Base-by-base conservation (phyloP, 2,329 filamentous ascomycete species). In the Venturia carpophila region DNA sequence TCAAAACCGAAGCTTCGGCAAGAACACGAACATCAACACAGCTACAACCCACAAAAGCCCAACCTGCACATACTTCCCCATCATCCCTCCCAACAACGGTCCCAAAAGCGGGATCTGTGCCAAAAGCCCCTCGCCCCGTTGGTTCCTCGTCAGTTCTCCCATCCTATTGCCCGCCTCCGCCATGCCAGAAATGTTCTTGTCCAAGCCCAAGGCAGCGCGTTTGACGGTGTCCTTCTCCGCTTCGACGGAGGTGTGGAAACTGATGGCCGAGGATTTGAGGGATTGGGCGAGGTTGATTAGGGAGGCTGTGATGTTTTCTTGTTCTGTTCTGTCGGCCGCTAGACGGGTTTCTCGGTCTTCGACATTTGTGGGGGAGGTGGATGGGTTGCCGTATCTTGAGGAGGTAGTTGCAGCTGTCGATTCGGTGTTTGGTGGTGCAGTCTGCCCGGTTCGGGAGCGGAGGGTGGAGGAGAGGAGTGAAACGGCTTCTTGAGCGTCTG, bases 111-210 rank as follows among this genome's bases (percentile, higher is more conserved):
- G 52, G 13, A 58, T 58, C 52, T 58, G 52, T 58, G 52, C 52
- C 52, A 91, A 89, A 89, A 95, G 0, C 92, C 92, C 73, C 88
- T 87, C 3, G 92, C 92, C 78, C 97, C 93, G 19, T 88, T 91
- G 86, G 96, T 91, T 63, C 83, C 83, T 69, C 85, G 52, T 81
- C 73, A 97, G 75, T 71, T 84, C 82, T 1, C 90, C 88, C 90
- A 97, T 95, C 68, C 86, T 80, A 68, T 85, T 84, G 64, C 86
- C 85, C 3, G 92, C 91, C 1, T 85, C 84, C 67, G 92, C 87
- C 83, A 97, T 88, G 21, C 87, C 87, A 58, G 82, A 78, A 66
- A 88, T 86, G 70, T 88, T 95, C 74, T 85, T 87, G 71, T 92
- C 89, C 70, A 97, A 82, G 0, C 90, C 90, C 65, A 88, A 82